Conservation (phyloP, 768 basidiomycete genomes). For the Trichaptum fuscoviolaceum region DNA sequence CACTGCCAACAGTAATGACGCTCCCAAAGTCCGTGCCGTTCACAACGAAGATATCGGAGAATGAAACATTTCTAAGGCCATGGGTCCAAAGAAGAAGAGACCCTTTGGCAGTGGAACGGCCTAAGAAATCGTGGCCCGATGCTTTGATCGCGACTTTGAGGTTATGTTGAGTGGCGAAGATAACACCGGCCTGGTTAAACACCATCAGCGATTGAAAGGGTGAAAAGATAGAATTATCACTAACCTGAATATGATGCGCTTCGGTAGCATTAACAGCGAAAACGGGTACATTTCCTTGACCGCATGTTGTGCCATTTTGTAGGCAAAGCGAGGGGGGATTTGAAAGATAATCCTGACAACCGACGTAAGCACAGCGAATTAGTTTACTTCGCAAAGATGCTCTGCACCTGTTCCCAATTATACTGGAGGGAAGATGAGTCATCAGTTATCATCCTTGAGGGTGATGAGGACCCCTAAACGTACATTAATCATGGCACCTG, state of each 20-base stretch:
- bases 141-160: conserved; percentile 29
- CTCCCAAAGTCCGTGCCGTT: conserved; percentile 19
- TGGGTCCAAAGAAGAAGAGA: conserved; percentile 39
- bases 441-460: not conserved
- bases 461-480: not conserved
- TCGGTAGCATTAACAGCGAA: conserved; percentile 26
- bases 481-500: conserved; percentile 12
- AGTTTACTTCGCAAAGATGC: too few species aligned
- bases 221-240: not conserved
- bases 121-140: conserved; percentile 38
- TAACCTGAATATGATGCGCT: conserved; percentile 25
- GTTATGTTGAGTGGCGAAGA: conserved; percentile 24
- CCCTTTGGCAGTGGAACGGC: conserved; percentile 36
- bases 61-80: conserved; percentile 30
- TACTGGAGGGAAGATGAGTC: not conserved
- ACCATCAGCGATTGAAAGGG: not conserved
- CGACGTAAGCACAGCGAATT: not conserved
- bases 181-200: conserved; percentile 22
- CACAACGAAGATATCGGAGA: conserved; percentile 18
- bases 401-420: conserved; percentile 13
- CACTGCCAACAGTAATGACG: conserved; percentile 25
- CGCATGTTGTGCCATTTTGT: conserved; percentile 20
- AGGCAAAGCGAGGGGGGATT: conserved; percentile 12
- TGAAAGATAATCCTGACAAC: conserved; percentile 10
- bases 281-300: conserved; percentile 28